Evolutionary conservation across 352 stramenopile genomes (phyloP).

Genomic region (Phytophthora sp.): DNA sequence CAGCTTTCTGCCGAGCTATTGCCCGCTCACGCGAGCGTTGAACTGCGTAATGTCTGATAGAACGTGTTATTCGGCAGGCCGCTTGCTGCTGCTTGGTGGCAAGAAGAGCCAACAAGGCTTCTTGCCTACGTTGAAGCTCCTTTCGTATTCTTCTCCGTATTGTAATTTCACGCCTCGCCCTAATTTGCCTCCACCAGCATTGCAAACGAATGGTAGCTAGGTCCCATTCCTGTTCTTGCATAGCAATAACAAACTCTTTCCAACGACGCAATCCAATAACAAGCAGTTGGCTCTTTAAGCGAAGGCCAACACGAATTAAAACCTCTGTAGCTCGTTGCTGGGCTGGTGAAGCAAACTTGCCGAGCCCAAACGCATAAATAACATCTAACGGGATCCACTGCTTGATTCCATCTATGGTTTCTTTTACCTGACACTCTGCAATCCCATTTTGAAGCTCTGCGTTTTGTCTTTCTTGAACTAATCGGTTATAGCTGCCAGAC

Average conservation of each 20-base stretch:
- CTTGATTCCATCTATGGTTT: constrained; percentile 56
- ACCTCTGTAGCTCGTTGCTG: constrained; percentile 62
- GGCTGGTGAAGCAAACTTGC: constrained; percentile 64
- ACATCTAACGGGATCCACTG: constrained; percentile 69
- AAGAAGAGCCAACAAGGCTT: constrained; percentile 45
- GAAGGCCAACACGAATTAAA: constrained; percentile 48
- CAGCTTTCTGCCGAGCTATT: constrained; percentile 25
- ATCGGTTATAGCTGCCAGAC: constrained; percentile 20
- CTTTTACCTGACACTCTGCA: constrained; percentile 43
- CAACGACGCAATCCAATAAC: constrained; percentile 52
- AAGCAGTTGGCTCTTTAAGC: constrained; percentile 49
- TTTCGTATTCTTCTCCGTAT: constrained; percentile 32
- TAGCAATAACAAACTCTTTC: constrained; percentile 31
- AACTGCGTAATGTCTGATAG: constrained; percentile 34
- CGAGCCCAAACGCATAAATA: constrained; percentile 64
- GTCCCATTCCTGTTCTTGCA: constrained; percentile 18
- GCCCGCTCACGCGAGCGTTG: constrained; percentile 1
- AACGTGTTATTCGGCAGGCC: constrained; percentile 51
- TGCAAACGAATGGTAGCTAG: constrained; percentile 36
- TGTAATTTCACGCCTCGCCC: constrained; percentile 31
- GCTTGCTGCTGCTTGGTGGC: constrained; percentile 51
- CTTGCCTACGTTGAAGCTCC: constrained; percentile 56
- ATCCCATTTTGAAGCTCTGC: constrained; percentile 19
- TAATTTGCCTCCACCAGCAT: constrained; percentile 68
- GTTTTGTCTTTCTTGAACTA: constrained; percentile 7